Percentiles rank a stretch among this genome's conserved stretches.
Evolutionary conservation across 2,329 filamentous ascomycete genomes (phyloP).

Genomic region (Chaetomium sp.): DNA sequence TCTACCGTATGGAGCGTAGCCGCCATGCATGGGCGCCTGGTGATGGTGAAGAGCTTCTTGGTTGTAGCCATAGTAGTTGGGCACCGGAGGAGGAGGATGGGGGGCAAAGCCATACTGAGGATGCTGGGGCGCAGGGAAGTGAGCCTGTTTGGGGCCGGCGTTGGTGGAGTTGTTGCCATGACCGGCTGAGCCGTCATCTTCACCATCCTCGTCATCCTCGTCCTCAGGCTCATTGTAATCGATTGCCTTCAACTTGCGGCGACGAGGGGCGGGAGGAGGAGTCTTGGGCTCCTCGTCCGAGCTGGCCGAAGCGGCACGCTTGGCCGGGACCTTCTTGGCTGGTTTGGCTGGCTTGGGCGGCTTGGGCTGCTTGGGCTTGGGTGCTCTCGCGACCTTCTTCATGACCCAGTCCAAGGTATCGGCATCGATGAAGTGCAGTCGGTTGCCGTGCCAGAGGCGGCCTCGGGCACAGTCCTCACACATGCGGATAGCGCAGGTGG

Average conservation of each 20-base stretch:
- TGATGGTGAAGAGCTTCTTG: neutral
- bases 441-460: slow-evolving; percentile 17
- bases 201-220: neutral
- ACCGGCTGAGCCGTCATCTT: neutral
- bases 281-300: neutral
- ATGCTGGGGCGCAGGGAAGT: neutral
- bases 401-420: slow-evolving; percentile 26
- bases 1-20: neutral
- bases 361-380: neutral
- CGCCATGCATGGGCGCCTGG: neutral
- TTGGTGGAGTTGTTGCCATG: neutral
- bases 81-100: neutral
- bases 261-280: neutral
- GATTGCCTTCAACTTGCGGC: neutral
- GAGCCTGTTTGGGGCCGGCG: neutral
- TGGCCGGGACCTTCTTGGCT: neutral
- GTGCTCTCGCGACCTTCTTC: slow-evolving; percentile 1
- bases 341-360: neutral
- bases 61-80: neutral
- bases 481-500: slow-evolving; percentile 22
- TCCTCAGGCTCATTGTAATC: neutral
- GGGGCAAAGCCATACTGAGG: neutral
- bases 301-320: neutral
- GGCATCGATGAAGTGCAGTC: slow-evolving; percentile 29
- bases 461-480: slow-evolving; percentile 28